Conservation (phyloP, 345 rosid genomes). For the Moringa oleifera region DNA sequence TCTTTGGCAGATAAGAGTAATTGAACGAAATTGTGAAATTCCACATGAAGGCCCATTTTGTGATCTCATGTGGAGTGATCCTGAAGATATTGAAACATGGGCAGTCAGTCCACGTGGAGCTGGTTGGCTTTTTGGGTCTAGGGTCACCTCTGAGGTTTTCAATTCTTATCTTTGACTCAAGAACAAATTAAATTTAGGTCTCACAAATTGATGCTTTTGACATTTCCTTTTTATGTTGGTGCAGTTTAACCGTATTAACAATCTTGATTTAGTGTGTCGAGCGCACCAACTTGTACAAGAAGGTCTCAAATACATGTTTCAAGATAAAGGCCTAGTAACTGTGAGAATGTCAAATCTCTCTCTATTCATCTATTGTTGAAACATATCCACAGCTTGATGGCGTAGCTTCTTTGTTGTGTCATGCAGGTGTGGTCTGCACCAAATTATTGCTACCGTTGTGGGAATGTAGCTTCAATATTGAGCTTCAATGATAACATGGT, state of each 20-base stretch:
- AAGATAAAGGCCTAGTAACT: constrained; percentile 98
- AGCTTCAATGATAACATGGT: constrained; percentile 98
- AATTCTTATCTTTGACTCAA: not conserved
- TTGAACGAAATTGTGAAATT: constrained; percentile 94
- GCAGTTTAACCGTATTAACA: constrained; percentile 94
- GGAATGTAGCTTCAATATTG: constrained; percentile 98
- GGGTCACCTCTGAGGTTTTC: constrained; percentile 91
- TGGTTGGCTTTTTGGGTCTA: constrained; percentile 99
- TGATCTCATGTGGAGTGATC: constrained; percentile 99
- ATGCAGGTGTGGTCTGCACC: constrained; percentile 99
- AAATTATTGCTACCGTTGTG: constrained; percentile 98
- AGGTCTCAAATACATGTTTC: constrained; percentile 99
- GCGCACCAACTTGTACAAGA: constrained; percentile 99
- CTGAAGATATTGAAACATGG: constrained; percentile 99
- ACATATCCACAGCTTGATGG: constrained; percentile 18
- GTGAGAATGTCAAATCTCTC: constrained; percentile 36
- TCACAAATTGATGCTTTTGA: constrained; percentile 18
- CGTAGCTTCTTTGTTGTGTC: constrained; percentile 16
- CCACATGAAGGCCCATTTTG: constrained; percentile 99
- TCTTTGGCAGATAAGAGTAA: constrained; percentile 69
- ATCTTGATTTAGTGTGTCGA: constrained; percentile 92
- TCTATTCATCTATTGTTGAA: not conserved
- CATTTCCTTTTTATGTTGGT: constrained; percentile 8
- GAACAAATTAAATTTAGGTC: constrained; percentile 3
- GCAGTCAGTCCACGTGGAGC: constrained; percentile 99